Base-by-base conservation (phyloP, 106 monocot genomes). In the Allium fistulosum region DNA sequence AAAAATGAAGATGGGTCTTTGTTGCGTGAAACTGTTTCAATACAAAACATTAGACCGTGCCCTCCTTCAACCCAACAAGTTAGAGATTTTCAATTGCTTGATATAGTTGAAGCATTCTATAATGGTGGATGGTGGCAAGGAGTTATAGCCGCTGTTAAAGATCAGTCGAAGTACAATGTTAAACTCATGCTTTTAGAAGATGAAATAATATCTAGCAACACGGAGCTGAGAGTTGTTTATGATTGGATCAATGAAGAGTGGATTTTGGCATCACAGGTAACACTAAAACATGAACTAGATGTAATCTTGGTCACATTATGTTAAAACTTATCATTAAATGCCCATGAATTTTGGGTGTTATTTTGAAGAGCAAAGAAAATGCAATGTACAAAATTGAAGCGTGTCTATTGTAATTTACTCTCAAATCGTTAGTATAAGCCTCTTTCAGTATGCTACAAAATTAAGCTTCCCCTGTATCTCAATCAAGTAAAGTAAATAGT, bases 41-140 rank as follows among this genome's bases (percentile, higher is more conserved):
- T 51, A 7, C 28, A 74, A 47, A 64, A 78, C 22, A 17, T 82
- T 59, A 62, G 77, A 59, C 80, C 80, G 22, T 51, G 63, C 14
- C 62, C 65, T 17, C 59, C 22, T 22, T 22, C 49, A 37, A 9
- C 47, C 51, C 13, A 15, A 15, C 14, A 1, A 14, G 13, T 45
- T n/a, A 53, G 14, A 26, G 26, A 26, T 18, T 75, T 78, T 48
- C 37, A 59, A 53, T 14, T 55, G 16, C 53, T 53, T 62, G 75
- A 82, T 62, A 66, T 65, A 56, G 73, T 77, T 48, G 81, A 74
- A 61, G 81, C 69, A n/a, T 74, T 73, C 58, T 60, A 64, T 28
- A 46, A 26, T 7, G 47, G 63, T 70, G 68, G 72, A 17, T 81
- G 81, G 73, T 77, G 69, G 63, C 66, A 57, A 45, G 77, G 73